phyloP scores from a whole-genome alignment of 352 stramenopile genomes.

The Globisporangium spinosum region DNA sequence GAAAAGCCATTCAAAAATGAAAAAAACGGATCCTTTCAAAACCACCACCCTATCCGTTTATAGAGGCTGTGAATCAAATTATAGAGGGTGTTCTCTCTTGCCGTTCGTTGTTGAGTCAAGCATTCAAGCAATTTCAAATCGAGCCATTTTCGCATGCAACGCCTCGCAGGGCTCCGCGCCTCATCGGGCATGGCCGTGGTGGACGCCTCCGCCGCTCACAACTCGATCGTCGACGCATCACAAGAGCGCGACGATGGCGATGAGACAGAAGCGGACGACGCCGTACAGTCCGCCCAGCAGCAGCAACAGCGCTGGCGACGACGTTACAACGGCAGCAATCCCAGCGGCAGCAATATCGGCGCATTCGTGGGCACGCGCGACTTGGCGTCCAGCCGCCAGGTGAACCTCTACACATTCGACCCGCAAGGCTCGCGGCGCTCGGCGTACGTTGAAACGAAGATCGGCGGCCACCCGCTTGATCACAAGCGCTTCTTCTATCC shows the following conservation, averaged over 20 bases:
- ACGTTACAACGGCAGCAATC: constrained; percentile 2
- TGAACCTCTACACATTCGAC: constrained; percentile 64
- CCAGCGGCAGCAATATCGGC: background rate
- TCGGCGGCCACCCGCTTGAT: constrained; percentile 71
- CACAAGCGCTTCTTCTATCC: constrained; percentile 26
- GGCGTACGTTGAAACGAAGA: constrained; percentile 67
- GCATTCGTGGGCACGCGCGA: constrained; percentile 21
- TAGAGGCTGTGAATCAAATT: background rate
- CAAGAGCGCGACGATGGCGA: background rate
- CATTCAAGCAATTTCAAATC: background rate
- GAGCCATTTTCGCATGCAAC: background rate
- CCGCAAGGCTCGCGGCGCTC: constrained; percentile 10
- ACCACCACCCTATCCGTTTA: too few species aligned
- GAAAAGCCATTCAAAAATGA: constrained; percentile 1
- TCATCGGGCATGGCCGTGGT: background rate
- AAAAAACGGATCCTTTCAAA: background rate
- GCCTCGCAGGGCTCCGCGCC: background rate
- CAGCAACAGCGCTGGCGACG: background rate
- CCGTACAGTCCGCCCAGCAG: background rate
- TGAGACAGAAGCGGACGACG: constrained; percentile 1
- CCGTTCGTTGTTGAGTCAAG: background rate
- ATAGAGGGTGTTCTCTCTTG: background rate
- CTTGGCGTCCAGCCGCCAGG: constrained; percentile 25
- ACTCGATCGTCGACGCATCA: constrained; percentile 1
- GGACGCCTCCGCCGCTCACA: background rate